phyloP scores from a whole-genome alignment of 2,329 filamentous ascomycete genomes.

The Aschersonia sp. region DNA sequence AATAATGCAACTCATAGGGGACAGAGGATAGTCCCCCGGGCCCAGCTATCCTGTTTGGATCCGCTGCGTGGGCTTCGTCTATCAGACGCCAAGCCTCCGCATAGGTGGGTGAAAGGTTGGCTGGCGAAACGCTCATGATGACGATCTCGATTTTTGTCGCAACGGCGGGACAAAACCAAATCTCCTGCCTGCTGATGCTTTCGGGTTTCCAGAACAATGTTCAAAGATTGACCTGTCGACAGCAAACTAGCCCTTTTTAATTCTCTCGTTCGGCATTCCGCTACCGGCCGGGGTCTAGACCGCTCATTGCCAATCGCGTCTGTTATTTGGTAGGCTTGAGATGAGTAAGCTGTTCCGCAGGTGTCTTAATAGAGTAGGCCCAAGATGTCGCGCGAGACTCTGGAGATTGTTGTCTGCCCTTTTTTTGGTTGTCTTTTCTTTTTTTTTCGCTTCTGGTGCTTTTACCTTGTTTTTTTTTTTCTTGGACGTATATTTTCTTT shows the following conservation, averaged over 20 bases:
- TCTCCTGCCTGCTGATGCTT: not conserved
- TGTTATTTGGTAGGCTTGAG: not conserved
- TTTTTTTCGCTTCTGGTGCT: too few relatives aligned
- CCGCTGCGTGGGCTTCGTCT: slow-evolving; percentile 43
- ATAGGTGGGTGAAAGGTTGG: slow-evolving; percentile 12
- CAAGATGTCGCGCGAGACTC: too few relatives aligned
- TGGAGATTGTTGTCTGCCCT: too few relatives aligned
- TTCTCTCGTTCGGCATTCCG: not conserved
- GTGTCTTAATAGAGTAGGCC: not conserved
- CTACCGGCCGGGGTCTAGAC: not conserved
- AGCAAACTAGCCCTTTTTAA: not conserved
- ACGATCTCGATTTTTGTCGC: not conserved
- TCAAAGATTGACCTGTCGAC: too few relatives aligned
- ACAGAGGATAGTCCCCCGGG: slow-evolving; percentile 26
- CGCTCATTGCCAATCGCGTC: not conserved
- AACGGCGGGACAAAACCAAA: too few relatives aligned
- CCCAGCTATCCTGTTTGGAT: slow-evolving; percentile 23
- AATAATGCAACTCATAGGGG: slow-evolving; percentile 74
- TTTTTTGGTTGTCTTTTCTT: too few relatives aligned
- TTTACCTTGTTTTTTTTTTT: too few relatives aligned
- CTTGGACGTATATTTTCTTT: too few relatives aligned
- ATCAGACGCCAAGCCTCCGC: slow-evolving; percentile 48
- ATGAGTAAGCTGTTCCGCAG: slow-evolving; percentile 1
- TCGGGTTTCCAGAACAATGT: not conserved
- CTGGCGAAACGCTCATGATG: not conserved